phyloP scores from a whole-genome alignment of 2,329 filamentous ascomycete genomes.

The Fusarium anthophilum region DNA sequence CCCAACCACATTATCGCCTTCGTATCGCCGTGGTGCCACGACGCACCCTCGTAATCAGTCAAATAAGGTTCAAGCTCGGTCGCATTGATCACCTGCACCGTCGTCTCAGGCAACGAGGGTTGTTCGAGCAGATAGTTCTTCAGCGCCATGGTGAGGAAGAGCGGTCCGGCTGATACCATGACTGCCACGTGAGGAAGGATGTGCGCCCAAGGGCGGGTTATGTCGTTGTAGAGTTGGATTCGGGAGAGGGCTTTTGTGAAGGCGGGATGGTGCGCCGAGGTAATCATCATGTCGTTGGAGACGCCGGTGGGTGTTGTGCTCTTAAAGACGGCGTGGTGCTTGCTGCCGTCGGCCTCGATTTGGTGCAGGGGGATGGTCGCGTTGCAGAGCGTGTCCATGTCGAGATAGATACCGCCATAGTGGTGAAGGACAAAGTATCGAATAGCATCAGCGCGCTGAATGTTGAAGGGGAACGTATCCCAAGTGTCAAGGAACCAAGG shows the following conservation, averaged over 20 bases:
- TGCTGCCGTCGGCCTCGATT: constrained; percentile 37
- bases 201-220: constrained; percentile 67
- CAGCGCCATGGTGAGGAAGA: constrained; percentile 81
- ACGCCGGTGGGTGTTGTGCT: constrained; percentile 78
- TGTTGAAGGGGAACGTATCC: constrained; percentile 73
- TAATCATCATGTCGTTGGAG: constrained; percentile 82
- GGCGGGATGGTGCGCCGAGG: constrained; percentile 77
- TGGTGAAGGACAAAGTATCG: constrained; percentile 78
- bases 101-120: constrained; percentile 44
- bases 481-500: constrained; percentile 78
- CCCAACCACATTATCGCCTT: constrained; percentile 60
- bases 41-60: constrained; percentile 50
- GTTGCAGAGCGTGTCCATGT: constrained; percentile 53
- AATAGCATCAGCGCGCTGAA: constrained; percentile 77
- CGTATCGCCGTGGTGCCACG: constrained; percentile 59
- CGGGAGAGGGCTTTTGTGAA: constrained; percentile 75
- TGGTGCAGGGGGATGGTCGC: constrained; percentile 41
- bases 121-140: constrained; percentile 72
- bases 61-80: constrained; percentile 45
- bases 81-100: constrained; percentile 44
- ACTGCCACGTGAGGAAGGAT: constrained; percentile 77
- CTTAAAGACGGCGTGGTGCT: constrained; percentile 45
- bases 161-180: constrained; percentile 80
- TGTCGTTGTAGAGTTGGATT: constrained; percentile 69
- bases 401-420: constrained; percentile 79